A percentile compares a stretch with the other conserved stretches of the same genome.
Evolutionary conservation across 306 rosid genomes (phyloP).

Genomic region (Trichosanthes cucumerina): DNA sequence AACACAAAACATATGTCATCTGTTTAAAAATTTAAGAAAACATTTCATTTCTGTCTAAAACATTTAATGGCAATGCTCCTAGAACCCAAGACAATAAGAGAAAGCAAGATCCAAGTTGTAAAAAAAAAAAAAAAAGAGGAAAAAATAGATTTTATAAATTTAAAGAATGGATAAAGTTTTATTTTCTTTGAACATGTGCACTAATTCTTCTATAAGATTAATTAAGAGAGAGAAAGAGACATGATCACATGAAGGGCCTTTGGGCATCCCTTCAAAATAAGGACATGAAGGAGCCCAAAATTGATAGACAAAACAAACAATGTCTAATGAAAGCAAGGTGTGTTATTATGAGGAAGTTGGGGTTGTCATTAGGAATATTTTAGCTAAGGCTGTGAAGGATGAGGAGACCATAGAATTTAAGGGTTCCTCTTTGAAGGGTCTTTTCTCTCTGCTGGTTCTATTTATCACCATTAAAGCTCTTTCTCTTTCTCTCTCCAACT

Average conservation of each 20-base stretch:
- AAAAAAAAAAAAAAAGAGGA: not conserved
- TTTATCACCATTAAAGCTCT: not conserved
- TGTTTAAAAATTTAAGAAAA: not conserved
- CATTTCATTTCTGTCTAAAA: not conserved
- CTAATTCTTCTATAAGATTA: not conserved
- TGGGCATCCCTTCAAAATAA: not conserved
- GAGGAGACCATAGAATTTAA: not conserved
- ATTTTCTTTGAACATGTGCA: not conserved
- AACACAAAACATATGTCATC: not conserved
- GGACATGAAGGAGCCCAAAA: not conserved
- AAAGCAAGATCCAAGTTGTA: not conserved
- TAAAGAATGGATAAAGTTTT: not conserved
- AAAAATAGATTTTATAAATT: not conserved
- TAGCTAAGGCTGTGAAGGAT: not conserved
- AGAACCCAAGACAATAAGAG: not conserved
- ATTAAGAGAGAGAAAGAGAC: not conserved
- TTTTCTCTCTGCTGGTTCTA: not conserved
- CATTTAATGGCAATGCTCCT: not conserved
- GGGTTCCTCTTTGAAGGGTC: not conserved
- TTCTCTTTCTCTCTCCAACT: not conserved
- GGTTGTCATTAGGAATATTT: not conserved
- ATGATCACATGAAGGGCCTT: constrained; percentile 2
- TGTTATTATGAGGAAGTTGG: not conserved
- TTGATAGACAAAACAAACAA: not conserved
- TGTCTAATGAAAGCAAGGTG: not conserved